Percentiles rank a stretch among this genome's conserved stretches.
phyloP scores from a whole-genome alignment of 495 filamentous ascomycete species.

The Neurospora tetrasperma region DNA sequence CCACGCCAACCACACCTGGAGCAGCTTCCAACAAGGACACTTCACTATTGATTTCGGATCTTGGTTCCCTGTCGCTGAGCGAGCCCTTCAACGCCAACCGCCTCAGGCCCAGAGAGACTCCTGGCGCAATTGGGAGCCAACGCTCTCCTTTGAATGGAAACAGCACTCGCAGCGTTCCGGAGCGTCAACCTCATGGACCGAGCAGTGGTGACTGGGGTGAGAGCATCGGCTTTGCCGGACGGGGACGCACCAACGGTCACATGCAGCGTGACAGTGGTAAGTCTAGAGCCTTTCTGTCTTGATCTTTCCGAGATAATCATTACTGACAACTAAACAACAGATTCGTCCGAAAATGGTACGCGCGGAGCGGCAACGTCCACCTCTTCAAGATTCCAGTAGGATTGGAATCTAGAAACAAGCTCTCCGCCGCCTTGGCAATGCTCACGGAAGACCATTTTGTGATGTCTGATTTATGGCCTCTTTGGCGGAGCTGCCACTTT shows the following conservation, averaged over 20 bases:
- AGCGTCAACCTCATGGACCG: conserved; percentile 76
- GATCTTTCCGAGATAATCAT: not conserved
- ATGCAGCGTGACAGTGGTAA: conserved; percentile 66
- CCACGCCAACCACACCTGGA: conserved; percentile 31
- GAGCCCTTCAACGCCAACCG: conserved; percentile 49
- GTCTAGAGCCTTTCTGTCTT: conserved; percentile 1
- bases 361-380: conserved; percentile 14
- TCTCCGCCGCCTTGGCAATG: not conserved
- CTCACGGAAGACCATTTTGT: not conserved
- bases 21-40: conserved; percentile 51
- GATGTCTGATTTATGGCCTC: not conserved
- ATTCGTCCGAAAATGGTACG: conserved; percentile 25
- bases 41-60: conserved; percentile 47
- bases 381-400: conserved; percentile 22
- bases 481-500: not conserved
- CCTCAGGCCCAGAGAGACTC: conserved; percentile 30
- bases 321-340: conserved; percentile 8
- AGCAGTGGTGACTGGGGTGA: conserved; percentile 56
- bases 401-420: not conserved
- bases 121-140: conserved; percentile 82
- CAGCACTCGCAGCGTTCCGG: conserved; percentile 56
- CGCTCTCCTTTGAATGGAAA: conserved; percentile 58
- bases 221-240: conserved; percentile 54
- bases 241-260: conserved; percentile 70
- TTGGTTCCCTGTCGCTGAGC: conserved; percentile 53